A percentile compares a stretch with the other conserved stretches of the same genome.
These are phyloP conservation scores for Hymenoscyphus linearis DNA, from an alignment of 2,329 filamentous ascomycete genomes.

Conservation along the genomic window DNA sequence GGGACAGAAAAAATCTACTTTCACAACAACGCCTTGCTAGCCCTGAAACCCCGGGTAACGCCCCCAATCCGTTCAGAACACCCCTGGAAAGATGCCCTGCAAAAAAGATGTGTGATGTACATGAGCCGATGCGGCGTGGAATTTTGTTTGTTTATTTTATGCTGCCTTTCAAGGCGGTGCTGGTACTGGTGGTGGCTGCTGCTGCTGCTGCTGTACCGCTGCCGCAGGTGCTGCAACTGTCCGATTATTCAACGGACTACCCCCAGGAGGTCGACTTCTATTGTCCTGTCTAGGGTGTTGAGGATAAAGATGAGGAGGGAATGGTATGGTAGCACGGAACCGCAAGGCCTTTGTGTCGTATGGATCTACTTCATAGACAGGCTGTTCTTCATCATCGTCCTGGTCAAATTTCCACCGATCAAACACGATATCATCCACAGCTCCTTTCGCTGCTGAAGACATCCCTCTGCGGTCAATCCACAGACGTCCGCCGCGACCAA, in stretches of 20 bases:
- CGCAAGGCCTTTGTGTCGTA: conserved; percentile 55
- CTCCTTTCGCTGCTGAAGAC: conserved; percentile 41
- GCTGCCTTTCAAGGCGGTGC: conserved; percentile 20
- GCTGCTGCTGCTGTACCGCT: conserved; percentile 8
- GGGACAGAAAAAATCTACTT: conserved; percentile 19
- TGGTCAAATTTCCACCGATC: conserved; percentile 85
- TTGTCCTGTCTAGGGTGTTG: conserved; percentile 24
- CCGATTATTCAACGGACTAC: conserved; percentile 22
- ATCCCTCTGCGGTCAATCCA: conserved; percentile 83
- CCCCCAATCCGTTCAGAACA: conserved; percentile 20
- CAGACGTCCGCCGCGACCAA: conserved; percentile 76
- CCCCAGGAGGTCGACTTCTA: conserved; percentile 14
- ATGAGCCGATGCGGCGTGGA: conserved; percentile 12
- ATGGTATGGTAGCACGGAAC: conserved; percentile 46
- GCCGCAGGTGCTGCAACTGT: conserved; percentile 10
- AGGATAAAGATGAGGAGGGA: conserved; percentile 25
- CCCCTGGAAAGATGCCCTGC: conserved; percentile 21
- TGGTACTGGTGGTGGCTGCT: conserved; percentile 3
- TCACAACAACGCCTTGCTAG: conserved; percentile 26
- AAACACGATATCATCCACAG: conserved; percentile 41
- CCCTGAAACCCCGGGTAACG: conserved; percentile 28
- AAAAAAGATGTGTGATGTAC: conserved; percentile 26
- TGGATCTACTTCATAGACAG: conserved; percentile 71
- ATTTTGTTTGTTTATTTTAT: background rate
- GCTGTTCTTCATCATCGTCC: conserved; percentile 73